phyloP scores from a whole-genome alignment of 2,329 filamentous ascomycete species.

The Tolypocladium amazonense region DNA sequence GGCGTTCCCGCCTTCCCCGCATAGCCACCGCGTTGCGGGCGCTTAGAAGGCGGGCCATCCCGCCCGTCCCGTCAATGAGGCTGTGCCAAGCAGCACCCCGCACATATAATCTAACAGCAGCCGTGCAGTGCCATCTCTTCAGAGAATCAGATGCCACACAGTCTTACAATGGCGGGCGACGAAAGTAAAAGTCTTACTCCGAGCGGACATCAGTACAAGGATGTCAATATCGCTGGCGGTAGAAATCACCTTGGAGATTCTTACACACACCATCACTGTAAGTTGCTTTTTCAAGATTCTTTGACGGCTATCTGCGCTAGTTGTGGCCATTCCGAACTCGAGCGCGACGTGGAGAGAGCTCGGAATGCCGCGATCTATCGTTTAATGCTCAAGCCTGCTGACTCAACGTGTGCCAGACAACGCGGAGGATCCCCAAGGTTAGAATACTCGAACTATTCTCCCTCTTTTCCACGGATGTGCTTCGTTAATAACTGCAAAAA shows the following conservation, averaged over 20 bases:
- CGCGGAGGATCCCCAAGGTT: neutral
- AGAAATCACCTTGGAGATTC: neutral
- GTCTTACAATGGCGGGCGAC: neutral
- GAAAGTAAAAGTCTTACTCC: neutral
- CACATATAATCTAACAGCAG: neutral
- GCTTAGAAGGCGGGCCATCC: too few species aligned
- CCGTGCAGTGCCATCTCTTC: neutral
- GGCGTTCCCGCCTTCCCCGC: too few species aligned
- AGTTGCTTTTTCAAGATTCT: neutral
- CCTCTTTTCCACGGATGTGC: neutral
- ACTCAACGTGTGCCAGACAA: neutral
- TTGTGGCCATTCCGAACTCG: neutral
- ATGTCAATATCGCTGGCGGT: neutral
- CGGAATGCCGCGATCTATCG: neutral
- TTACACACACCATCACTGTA: neutral
- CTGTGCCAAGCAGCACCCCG: neutral
- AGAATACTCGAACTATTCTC: neutral
- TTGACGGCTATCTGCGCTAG: neutral
- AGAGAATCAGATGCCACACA: neutral
- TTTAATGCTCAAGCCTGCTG: neutral
- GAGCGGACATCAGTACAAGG: neutral
- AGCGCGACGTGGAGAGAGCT: neutral
- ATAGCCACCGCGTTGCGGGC: too few species aligned
- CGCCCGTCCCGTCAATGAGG: neutral
- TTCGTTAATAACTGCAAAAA: neutral